These are phyloP conservation scores for Phytopythium sindhum DNA, from an alignment of 352 stramenopile species.

Conservation along the genomic window DNA sequence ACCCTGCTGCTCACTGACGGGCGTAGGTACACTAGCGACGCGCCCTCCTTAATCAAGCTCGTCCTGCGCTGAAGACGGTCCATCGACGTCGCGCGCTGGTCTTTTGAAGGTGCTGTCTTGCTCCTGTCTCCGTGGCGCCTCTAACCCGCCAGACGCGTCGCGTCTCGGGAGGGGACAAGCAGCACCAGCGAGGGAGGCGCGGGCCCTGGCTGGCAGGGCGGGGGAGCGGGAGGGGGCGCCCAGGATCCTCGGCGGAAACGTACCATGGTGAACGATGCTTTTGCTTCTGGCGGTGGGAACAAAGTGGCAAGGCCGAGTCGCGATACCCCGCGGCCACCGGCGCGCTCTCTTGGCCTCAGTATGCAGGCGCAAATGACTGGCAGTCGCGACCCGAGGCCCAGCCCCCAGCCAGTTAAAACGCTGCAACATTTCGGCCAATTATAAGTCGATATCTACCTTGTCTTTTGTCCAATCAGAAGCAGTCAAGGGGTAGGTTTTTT, in stretches of 20 bases:
- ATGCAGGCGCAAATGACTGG: conserved; percentile 76
- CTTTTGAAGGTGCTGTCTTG: too few relatives aligned
- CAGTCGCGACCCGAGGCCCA: conserved; percentile 48
- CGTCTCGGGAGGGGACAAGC: too few relatives aligned
- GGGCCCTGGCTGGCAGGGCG: conserved; percentile 8
- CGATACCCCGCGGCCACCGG: conserved; percentile 22
- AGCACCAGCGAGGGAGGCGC: not conserved
- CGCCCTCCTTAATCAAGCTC: too few relatives aligned
- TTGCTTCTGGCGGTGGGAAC: conserved; percentile 80
- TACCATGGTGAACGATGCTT: conserved; percentile 86
- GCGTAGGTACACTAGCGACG: too few relatives aligned
- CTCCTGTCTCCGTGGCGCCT: too few relatives aligned
- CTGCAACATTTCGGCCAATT: conserved; percentile 29
- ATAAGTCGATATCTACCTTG: not conserved
- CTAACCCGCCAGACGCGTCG: too few relatives aligned
- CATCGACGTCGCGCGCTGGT: too few relatives aligned
- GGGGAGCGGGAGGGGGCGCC: not conserved
- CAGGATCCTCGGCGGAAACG: conserved; percentile 16
- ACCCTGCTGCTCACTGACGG: too few relatives aligned
- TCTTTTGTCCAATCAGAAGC: conserved; percentile 24
- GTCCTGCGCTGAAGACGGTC: too few relatives aligned
- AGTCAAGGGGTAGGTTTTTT: not conserved
- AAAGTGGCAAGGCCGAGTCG: conserved; percentile 46
- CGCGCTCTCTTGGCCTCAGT: conserved; percentile 53
- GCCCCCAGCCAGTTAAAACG: conserved; percentile 33